Evolutionary conservation across 345 rosid species (phyloP), one percentile per base, ranked within the genome.

Genomic region (Physaria fendleri): DNA sequence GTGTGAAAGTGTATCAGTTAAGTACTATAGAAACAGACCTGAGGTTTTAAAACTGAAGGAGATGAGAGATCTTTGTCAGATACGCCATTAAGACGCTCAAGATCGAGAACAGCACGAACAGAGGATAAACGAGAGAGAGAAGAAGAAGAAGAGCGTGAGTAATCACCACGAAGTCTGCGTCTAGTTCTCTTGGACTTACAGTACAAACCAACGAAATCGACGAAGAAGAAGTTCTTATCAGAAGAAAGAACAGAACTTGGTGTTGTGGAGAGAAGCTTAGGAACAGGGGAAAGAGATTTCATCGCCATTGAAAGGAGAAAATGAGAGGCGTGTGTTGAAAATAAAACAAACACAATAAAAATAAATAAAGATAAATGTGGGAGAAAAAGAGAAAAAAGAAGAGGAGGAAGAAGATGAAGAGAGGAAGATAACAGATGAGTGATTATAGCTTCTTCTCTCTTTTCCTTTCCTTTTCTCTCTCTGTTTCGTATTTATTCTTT

Each of bases 131-230:
- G 69, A 55, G 74, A 74, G 17, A 74, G 78, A 65, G 79, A 56
- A 47, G 79, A 54, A 45, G n/a, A n/a, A n/a, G 41, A 49, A 37
- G 71, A 44, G 58, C 35, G 21, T 6, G 62, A 62, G 21, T 30
- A 66, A 3, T 56, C 62, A n/a, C 74, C 70, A 2, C 82, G 78
- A 42, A 77, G 69, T 61, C 84, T 65, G 60, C 90, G 77, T 46
- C 87, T 56, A 3, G 73, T 38, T 10, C 73, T 51, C 58, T 69
- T 82, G 13, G 66, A 64, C 29, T 90, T 76, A 23, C 82, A 76
- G 30, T 62, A 69, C 2, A 81, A 66, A 4, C 93, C 92, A 10
- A 80, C 79, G 62, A 91, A 91, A 68, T 91, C 98, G 24, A 81
- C 85, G 75, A 74, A 69, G 40, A 83, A 73, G 45, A 73, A 65